Conservation (phyloP, 805 yeast genomes). For the Saccharomycopsis sp. region DNA sequence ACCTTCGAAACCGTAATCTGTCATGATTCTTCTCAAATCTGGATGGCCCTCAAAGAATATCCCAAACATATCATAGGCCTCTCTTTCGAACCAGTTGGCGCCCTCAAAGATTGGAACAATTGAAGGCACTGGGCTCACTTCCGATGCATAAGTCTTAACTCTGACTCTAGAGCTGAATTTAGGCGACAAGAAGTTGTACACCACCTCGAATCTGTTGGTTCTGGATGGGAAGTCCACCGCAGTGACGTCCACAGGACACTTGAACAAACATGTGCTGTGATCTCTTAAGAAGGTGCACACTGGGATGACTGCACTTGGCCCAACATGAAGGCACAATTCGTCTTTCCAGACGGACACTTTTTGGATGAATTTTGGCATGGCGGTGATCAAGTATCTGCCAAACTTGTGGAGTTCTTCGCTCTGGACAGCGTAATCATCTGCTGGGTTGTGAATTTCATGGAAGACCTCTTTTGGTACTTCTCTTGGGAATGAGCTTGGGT, state of each 20-base stretch:
- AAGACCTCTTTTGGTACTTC: constrained; percentile 19
- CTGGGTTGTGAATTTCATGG: constrained; percentile 47
- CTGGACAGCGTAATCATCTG: constrained; percentile 61
- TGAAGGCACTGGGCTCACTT: constrained; percentile 74
- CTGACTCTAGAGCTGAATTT: constrained; percentile 82
- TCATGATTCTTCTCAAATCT: constrained; percentile 79
- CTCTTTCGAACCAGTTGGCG: constrained; percentile 87
- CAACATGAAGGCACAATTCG: constrained; percentile 66
- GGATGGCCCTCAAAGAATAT: constrained; percentile 85
- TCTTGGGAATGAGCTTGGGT: constrained; percentile 18
- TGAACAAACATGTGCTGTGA: constrained; percentile 77
- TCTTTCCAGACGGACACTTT: constrained; percentile 88
- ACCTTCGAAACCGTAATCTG: constrained; percentile 89
- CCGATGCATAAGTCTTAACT: constrained; percentile 82
- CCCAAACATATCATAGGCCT: constrained; percentile 81
- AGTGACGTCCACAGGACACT: constrained; percentile 69
- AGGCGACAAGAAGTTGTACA: constrained; percentile 70
- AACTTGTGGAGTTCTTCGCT: constrained; percentile 69
- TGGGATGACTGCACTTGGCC: constrained; percentile 71
- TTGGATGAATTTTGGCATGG: constrained; percentile 75
- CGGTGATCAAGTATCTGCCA: constrained; percentile 68
- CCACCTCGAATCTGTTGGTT: constrained; percentile 78
- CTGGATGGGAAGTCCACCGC: constrained; percentile 83
- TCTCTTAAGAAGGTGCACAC: constrained; percentile 59
- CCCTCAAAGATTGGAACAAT: constrained; percentile 66